phyloP scores from a whole-genome alignment of 23 red algal genomes.

The Gracilaria vermiculophylla region DNA sequence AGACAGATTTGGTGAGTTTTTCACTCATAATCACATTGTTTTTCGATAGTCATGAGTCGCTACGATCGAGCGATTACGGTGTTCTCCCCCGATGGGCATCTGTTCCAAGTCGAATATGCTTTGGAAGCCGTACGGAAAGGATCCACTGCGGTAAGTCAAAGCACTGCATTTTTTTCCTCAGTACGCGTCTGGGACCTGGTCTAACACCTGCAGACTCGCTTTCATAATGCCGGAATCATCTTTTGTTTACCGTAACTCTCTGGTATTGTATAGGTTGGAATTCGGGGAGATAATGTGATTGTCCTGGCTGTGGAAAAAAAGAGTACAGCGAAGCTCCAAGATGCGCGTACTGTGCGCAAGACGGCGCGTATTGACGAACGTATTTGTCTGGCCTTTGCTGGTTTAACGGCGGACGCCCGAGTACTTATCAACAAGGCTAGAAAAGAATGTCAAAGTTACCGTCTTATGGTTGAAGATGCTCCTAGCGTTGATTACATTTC shows the following conservation, averaged over 20 bases:
- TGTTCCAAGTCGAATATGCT: slow-evolving; percentile 99
- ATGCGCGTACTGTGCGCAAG: slow-evolving; percentile 96
- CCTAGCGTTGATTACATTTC: slow-evolving; percentile 97
- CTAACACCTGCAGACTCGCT: not conserved
- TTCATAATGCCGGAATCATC: not conserved
- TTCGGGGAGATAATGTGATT: slow-evolving; percentile 78
- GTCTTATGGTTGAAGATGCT: slow-evolving; percentile 98
- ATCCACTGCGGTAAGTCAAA: slow-evolving; percentile 92
- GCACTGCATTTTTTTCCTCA: not conserved
- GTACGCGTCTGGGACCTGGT: not conserved
- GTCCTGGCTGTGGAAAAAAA: slow-evolving; percentile 96
- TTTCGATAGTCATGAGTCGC: slow-evolving; percentile 18
- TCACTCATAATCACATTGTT: not conserved
- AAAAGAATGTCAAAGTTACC: slow-evolving; percentile 96
- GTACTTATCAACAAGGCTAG: slow-evolving; percentile 93
- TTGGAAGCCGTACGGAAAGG: slow-evolving; percentile 98
- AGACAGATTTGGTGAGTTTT: not conserved
- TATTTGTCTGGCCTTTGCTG: slow-evolving; percentile 94
- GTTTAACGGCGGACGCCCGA: slow-evolving; percentile 95
- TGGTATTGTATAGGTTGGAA: slow-evolving; percentile 68
- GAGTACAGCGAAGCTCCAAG: slow-evolving; percentile 94
- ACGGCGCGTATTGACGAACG: slow-evolving; percentile 86
- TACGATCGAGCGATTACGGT: slow-evolving; percentile 99
- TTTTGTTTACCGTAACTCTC: not conserved
- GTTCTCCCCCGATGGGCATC: slow-evolving; percentile 98